Evolutionary conservation across 192 early-diverging fungal species (phyloP).

Genomic region (Coemansia reversa): DNA sequence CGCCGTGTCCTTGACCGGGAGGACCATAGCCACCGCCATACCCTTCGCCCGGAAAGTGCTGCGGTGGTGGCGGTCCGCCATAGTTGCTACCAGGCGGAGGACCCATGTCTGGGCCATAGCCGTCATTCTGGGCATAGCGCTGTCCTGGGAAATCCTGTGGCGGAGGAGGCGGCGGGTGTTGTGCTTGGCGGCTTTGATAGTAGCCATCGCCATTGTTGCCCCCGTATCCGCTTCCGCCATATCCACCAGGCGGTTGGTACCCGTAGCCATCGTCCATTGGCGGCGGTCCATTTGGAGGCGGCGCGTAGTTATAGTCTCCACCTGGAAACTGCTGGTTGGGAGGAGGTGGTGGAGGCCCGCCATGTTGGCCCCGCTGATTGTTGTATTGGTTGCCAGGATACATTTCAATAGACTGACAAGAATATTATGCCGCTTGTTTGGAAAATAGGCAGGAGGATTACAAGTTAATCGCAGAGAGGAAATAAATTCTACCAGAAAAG

Average conservation of each 20-base stretch:
- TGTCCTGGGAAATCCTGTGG: conserved; percentile 22
- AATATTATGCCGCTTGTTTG: background rate
- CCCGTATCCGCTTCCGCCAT: conserved; percentile 7
- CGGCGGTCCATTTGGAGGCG: conserved; percentile 17
- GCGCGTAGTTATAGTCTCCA: conserved; percentile 19
- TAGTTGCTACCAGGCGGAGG: conserved; percentile 1
- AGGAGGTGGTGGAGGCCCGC: background rate
- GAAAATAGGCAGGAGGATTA: background rate
- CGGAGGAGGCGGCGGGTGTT: conserved; percentile 11
- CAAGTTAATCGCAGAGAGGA: conserved; percentile 1
- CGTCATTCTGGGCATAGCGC: conserved; percentile 23
- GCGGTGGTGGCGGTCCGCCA: conserved; percentile 16
- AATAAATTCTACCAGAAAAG: background rate
- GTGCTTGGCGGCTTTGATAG: conserved; percentile 14
- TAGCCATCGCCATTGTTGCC: conserved; percentile 4
- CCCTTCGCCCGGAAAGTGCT: conserved; percentile 17
- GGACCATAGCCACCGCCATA: conserved; percentile 18
- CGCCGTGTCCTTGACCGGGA: conserved; percentile 3
- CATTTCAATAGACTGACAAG: conserved; percentile 16
- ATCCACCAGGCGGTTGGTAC: conserved; percentile 1
- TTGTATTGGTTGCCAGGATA: conserved; percentile 37
- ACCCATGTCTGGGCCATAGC: conserved; percentile 11
- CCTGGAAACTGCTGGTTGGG: conserved; percentile 6
- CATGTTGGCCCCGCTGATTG: conserved; percentile 21
- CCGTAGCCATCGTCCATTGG: conserved; percentile 13